phyloP scores from a whole-genome alignment of 2,329 filamentous ascomycete genomes.

The Didymella sp. region DNA sequence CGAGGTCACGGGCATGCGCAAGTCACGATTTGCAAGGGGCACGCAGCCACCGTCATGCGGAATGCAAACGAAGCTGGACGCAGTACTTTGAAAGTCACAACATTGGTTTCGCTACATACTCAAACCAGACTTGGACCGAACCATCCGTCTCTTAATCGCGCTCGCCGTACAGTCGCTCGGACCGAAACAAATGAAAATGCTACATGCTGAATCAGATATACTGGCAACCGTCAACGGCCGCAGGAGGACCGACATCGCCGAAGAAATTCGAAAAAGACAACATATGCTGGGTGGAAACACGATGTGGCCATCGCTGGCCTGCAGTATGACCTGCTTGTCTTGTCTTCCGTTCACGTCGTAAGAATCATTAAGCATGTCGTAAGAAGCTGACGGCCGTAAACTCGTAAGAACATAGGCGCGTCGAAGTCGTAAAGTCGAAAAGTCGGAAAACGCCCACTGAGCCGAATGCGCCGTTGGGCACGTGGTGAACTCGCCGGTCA shows the following conservation, averaged over 20 bases:
- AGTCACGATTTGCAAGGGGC: conserved; percentile 14
- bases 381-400: conserved; percentile 50
- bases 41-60: conserved; percentile 11
- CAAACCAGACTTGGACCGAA: conserved; percentile 9
- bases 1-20: conserved; percentile 14
- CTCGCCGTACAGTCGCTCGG: conserved; percentile 10
- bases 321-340: conserved; percentile 55
- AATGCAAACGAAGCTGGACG: conserved; percentile 5
- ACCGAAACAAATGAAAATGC: conserved; percentile 14
- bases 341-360: conserved; percentile 60
- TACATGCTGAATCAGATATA: conserved; percentile 14
- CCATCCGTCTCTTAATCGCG: conserved; percentile 7
- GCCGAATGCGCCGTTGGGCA: conserved; percentile 30
- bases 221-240: not conserved
- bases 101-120: conserved; percentile 7
- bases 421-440: conserved; percentile 38
- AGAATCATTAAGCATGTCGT: conserved; percentile 59
- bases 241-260: conserved; percentile 3
- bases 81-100: not conserved
- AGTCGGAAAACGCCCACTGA: conserved; percentile 33
- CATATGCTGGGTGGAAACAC: conserved; percentile 46
- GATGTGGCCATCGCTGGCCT: conserved; percentile 58
- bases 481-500: conserved; percentile 35
- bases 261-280: conserved; percentile 22
- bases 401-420: conserved; percentile 45